Percentiles rank a stretch among this genome's conserved stretches.
Evolutionary conservation across 495 filamentous ascomycete species (phyloP).

Genomic region (Lasiosphaeris hirsuta): DNA sequence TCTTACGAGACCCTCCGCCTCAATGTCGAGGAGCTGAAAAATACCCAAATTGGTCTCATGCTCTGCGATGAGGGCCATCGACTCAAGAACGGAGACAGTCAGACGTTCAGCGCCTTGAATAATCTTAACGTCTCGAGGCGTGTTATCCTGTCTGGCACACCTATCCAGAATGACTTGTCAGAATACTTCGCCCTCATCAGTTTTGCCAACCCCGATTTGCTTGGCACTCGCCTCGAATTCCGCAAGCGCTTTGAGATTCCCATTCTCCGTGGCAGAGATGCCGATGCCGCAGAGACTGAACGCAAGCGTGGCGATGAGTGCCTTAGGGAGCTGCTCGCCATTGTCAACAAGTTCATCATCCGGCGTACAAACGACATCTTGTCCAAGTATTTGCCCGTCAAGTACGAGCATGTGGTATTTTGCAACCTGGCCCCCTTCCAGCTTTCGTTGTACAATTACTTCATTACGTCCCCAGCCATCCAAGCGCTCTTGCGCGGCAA

Average conservation of each 20-base stretch:
- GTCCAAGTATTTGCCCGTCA: constrained; percentile 96
- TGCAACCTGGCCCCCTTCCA: constrained; percentile 95
- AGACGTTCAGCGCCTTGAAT: constrained; percentile 88
- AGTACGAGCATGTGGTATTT: constrained; percentile 99
- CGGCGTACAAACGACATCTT: constrained; percentile 96
- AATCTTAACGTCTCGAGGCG: constrained; percentile 83
- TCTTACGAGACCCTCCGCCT: constrained; percentile 95
- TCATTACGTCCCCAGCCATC: constrained; percentile 94
- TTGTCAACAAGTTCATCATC: constrained; percentile 99
- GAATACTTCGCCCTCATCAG: constrained; percentile 96
- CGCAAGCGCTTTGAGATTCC: constrained; percentile 92
- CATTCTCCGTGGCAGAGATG: constrained; percentile 89
- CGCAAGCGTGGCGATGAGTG: constrained; percentile 82
- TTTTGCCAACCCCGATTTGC: constrained; percentile 91
- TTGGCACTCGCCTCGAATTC: constrained; percentile 88
- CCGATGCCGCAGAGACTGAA: constrained; percentile 80
- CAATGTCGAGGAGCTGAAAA: constrained; percentile 82
- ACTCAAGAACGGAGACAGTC: constrained; percentile 95
- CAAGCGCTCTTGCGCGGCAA: constrained; percentile 89
- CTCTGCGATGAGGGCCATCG: constrained; percentile 98
- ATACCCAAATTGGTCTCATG: constrained; percentile 85
- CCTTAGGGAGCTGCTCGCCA: constrained; percentile 69
- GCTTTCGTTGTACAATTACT: constrained; percentile 89
- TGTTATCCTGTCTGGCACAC: constrained; percentile 95
- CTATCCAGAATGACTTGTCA: constrained; percentile 95